phyloP scores from a whole-genome alignment of 352 stramenopile genomes.

The Vaucheria bursata region DNA sequence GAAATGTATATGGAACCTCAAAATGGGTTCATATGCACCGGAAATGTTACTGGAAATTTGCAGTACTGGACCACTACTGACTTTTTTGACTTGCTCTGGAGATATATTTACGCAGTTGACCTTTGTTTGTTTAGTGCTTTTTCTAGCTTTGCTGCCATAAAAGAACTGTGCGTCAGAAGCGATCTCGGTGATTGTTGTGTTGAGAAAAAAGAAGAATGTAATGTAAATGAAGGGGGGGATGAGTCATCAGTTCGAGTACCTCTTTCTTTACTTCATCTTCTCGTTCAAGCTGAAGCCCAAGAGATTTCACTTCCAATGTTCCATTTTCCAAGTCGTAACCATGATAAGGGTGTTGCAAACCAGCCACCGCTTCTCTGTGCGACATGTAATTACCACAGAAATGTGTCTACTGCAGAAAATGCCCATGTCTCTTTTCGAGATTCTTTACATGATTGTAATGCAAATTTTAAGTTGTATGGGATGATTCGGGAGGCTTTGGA shows the following conservation, averaged over 20 bases:
- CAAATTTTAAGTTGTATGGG: not conserved
- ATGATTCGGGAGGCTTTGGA: not conserved
- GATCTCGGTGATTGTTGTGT: not conserved
- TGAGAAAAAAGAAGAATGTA: not conserved
- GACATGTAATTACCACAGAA: not conserved
- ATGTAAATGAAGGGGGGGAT: not conserved
- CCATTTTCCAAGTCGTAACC: conserved; percentile 12
- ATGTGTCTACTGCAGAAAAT: not conserved
- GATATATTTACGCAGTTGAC: conserved; percentile 20
- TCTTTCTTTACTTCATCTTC: conserved; percentile 14
- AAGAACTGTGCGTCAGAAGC: not conserved
- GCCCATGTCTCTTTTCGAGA: not conserved
- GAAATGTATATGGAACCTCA: conserved; percentile 37
- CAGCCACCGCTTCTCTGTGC: not conserved
- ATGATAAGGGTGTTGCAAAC: not conserved
- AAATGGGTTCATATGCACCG: conserved; percentile 12
- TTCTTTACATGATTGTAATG: not conserved
- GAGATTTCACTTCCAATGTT: conserved; percentile 27
- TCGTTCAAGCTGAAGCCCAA: conserved; percentile 30
- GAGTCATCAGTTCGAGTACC: conserved; percentile 3
- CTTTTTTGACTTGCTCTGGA: conserved; percentile 18
- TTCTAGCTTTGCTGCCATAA: conserved; percentile 14
- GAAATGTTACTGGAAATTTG: not conserved
- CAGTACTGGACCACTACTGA: too few species aligned
- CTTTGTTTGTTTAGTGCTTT: conserved; percentile 23